Percentiles rank a stretch among this genome's conserved stretches.
These are phyloP conservation scores for Teratosphaeriaceae sp. DNA, from an alignment of 2,329 filamentous ascomycete species.

Conservation along the genomic window DNA sequence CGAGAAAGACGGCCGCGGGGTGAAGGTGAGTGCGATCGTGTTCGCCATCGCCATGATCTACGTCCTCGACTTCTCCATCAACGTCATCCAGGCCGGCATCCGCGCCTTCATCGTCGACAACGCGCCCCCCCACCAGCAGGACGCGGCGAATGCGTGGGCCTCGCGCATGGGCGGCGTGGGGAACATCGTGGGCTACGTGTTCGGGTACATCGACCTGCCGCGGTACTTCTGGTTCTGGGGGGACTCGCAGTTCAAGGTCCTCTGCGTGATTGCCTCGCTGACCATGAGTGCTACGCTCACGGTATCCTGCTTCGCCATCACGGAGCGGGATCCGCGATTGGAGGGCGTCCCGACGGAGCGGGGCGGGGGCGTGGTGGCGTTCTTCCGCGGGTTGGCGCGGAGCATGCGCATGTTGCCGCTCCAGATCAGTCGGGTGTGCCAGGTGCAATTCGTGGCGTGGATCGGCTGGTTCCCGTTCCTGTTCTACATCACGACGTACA, in stretches of 20 bases:
- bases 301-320: slow-evolving; percentile 62
- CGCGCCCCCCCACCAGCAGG: slow-evolving; percentile 86
- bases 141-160: slow-evolving; percentile 90
- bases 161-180: slow-evolving; percentile 79
- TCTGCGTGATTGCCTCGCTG: slow-evolving; percentile 78
- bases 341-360: slow-evolving; percentile 57
- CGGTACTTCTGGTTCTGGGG: slow-evolving; percentile 72
- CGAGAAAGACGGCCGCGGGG: slow-evolving; percentile 55
- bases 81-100: slow-evolving; percentile 88
- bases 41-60: slow-evolving; percentile 84
- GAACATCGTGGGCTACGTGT: slow-evolving; percentile 85
- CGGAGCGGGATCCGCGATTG: slow-evolving; percentile 71
- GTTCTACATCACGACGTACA: slow-evolving; percentile 94
- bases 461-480: slow-evolving; percentile 92
- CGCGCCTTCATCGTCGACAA: slow-evolving; percentile 92
- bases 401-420: slow-evolving; percentile 73
- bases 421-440: slow-evolving; percentile 74
- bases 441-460: slow-evolving; percentile 65
- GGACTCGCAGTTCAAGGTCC: slow-evolving; percentile 83
- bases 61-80: slow-evolving; percentile 88
- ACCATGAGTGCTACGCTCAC: slow-evolving; percentile 62
- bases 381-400: slow-evolving; percentile 71
- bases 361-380: slow-evolving; percentile 62
- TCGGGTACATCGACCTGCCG: slow-evolving; percentile 76
- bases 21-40: slow-evolving; percentile 62